phyloP scores from a whole-genome alignment of 2,329 filamentous ascomycete genomes.

The Fusarium pseudonygamai region DNA sequence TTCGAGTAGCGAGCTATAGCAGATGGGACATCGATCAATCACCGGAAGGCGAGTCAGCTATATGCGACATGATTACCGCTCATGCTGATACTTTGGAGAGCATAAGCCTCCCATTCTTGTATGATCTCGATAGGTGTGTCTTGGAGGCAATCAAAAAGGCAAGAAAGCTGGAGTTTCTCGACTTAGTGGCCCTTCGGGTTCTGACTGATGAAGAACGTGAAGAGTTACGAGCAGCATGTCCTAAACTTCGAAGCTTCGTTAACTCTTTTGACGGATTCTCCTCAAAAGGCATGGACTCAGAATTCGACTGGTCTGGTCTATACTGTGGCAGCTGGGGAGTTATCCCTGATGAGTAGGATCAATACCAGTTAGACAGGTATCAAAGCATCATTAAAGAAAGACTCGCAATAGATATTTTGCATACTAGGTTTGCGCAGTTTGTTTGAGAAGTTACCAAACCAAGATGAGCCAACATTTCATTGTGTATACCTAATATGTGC shows the following conservation, averaged over 20 bases:
- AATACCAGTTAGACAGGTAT: background rate
- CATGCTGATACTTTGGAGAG: background rate
- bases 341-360: background rate
- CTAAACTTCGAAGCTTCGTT: background rate
- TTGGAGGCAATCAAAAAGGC: background rate
- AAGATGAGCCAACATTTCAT: background rate
- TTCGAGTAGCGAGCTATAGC: background rate
- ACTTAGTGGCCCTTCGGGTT: background rate
- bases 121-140: background rate
- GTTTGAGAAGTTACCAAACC: background rate
- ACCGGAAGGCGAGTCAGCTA: background rate
- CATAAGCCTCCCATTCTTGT: accelerated
- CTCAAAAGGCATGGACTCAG: background rate
- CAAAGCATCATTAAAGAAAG: background rate
- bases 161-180: background rate
- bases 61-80: background rate
- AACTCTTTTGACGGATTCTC: accelerated
- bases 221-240: background rate
- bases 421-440: background rate
- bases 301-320: background rate
- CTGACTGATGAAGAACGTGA: background rate
- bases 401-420: background rate
- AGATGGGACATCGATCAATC: background rate
- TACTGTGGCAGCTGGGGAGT: background rate
- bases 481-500: background rate